phyloP scores from a whole-genome alignment of 2,329 filamentous ascomycete species.

The Capronia coronata region DNA sequence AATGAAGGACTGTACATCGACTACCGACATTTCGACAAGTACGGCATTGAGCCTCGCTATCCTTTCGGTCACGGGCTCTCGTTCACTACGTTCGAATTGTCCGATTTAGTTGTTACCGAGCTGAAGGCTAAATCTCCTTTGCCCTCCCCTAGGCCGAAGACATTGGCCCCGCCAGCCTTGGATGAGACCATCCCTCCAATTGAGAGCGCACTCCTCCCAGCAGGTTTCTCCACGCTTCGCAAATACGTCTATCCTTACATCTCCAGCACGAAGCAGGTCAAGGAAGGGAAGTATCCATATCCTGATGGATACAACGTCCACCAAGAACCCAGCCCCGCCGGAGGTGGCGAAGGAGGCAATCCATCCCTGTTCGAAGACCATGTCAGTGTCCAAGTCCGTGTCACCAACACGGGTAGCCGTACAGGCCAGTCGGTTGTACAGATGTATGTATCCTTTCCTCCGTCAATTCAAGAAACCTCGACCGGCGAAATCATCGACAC shows the following conservation, averaged over 20 bases:
- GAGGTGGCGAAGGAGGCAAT: slow-evolving; percentile 63
- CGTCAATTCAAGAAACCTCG: slow-evolving; percentile 37
- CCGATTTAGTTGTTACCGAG: slow-evolving; percentile 45
- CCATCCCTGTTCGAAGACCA: slow-evolving; percentile 57
- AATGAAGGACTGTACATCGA: slow-evolving; percentile 79
- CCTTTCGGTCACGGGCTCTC: slow-evolving; percentile 82
- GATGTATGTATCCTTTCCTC: slow-evolving; percentile 31
- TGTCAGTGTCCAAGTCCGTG: slow-evolving; percentile 31
- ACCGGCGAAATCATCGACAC: slow-evolving; percentile 54
- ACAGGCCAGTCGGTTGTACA: slow-evolving; percentile 29
- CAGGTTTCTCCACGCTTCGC: slow-evolving; percentile 53
- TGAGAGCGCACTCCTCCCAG: slow-evolving; percentile 55
- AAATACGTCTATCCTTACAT: slow-evolving; percentile 73
- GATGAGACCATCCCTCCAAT: slow-evolving; percentile 50
- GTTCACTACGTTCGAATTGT: slow-evolving; percentile 67
- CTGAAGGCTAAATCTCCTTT: slow-evolving; percentile 46
- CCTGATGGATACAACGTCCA: slow-evolving; percentile 50
- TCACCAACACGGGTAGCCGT: slow-evolving; percentile 26
- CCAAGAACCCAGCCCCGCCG: slow-evolving; percentile 54
- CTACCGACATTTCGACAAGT: slow-evolving; percentile 81
- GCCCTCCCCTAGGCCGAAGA: slow-evolving; percentile 39
- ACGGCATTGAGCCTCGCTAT: slow-evolving; percentile 66
- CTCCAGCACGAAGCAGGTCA: slow-evolving; percentile 44
- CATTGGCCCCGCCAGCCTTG: slow-evolving; percentile 49
- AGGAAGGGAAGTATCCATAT: slow-evolving; percentile 43